phyloP scores from a whole-genome alignment of 371 early-diverging fungal genomes.

The Furculomyces boomerangus region DNA sequence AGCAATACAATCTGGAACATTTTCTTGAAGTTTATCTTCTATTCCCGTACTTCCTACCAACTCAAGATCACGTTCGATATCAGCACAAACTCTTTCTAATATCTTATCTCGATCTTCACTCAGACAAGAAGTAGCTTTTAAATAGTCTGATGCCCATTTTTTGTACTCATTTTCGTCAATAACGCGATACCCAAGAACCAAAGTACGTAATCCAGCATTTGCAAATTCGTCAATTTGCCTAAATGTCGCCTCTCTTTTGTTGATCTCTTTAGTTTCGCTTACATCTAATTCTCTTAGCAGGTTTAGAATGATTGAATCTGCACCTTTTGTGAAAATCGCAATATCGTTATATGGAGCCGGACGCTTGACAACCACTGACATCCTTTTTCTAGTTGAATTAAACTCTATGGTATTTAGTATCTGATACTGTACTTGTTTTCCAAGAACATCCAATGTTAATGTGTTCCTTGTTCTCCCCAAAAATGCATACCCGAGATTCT shows the following conservation, averaged over 20 bases:
- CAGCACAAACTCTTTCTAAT: constrained; percentile 48
- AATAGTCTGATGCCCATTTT: constrained; percentile 44
- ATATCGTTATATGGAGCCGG: constrained; percentile 67
- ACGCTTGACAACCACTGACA: constrained; percentile 68
- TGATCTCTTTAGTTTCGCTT: constrained; percentile 13
- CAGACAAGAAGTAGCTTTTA: constrained; percentile 46
- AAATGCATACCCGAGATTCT: constrained; percentile 73
- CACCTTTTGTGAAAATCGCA: constrained; percentile 85
- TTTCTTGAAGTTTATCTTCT: constrained; percentile 95
- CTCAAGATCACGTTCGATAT: constrained; percentile 59
- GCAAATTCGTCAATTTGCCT: constrained; percentile 54
- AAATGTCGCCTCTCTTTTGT: constrained; percentile 32
- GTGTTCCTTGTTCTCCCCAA: constrained; percentile 31
- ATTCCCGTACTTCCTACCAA: constrained; percentile 93
- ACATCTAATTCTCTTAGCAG: constrained; percentile 10
- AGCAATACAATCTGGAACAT: constrained; percentile 83
- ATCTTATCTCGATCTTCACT: constrained; percentile 47
- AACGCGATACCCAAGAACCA: constrained; percentile 62
- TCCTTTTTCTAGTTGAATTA: constrained; percentile 83
- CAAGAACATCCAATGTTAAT: constrained; percentile 45
- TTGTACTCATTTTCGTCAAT: constrained; percentile 46
- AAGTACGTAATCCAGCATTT: constrained; percentile 72
- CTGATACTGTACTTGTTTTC: constrained; percentile 35
- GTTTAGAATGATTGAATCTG: constrained; percentile 77
- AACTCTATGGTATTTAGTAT: constrained; percentile 76